phyloP scores from a whole-genome alignment of 2,329 filamentous ascomycete species.

The Pseudogymnoascus sp. region DNA sequence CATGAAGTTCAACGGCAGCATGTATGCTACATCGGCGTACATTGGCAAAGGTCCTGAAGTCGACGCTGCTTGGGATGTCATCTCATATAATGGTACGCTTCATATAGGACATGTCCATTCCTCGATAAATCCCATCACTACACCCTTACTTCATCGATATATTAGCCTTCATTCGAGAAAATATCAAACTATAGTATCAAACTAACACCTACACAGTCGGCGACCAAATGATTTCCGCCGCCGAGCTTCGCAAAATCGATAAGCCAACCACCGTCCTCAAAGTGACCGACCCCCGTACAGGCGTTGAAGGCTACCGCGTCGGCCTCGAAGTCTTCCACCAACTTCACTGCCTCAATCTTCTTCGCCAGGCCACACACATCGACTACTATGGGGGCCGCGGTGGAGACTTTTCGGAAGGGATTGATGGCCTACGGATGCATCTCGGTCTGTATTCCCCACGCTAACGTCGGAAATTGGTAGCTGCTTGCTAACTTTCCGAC shows the following conservation, averaged over 20 bases:
- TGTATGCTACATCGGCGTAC: constrained; percentile 39
- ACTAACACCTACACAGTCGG: constrained; percentile 38
- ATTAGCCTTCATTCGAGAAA: constrained; percentile 11
- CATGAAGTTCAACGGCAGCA: constrained; percentile 43
- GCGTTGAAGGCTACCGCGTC: constrained; percentile 52
- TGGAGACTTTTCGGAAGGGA: constrained; percentile 41
- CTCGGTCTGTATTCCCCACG: constrained; percentile 15
- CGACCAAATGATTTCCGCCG: constrained; percentile 52
- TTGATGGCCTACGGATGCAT: constrained; percentile 39
- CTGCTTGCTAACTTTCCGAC: constrained; percentile 11
- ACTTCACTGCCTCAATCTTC: constrained; percentile 33
- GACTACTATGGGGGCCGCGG: constrained; percentile 43
- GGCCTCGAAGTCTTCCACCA: constrained; percentile 39
- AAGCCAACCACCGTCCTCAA: constrained; percentile 47
- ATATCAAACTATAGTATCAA: background rate
- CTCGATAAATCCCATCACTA: constrained; percentile 12
- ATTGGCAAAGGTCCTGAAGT: constrained; percentile 51
- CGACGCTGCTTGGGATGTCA: constrained; percentile 50
- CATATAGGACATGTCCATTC: background rate
- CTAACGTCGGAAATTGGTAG: background rate
- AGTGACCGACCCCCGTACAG: constrained; percentile 49
- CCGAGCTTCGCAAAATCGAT: constrained; percentile 47
- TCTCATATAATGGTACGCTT: constrained; percentile 39
- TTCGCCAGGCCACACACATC: constrained; percentile 41
- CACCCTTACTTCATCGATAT: constrained; percentile 12